Conservation (phyloP, 352 stramenopile genomes). For the Phytophthora gonapodyides region DNA sequence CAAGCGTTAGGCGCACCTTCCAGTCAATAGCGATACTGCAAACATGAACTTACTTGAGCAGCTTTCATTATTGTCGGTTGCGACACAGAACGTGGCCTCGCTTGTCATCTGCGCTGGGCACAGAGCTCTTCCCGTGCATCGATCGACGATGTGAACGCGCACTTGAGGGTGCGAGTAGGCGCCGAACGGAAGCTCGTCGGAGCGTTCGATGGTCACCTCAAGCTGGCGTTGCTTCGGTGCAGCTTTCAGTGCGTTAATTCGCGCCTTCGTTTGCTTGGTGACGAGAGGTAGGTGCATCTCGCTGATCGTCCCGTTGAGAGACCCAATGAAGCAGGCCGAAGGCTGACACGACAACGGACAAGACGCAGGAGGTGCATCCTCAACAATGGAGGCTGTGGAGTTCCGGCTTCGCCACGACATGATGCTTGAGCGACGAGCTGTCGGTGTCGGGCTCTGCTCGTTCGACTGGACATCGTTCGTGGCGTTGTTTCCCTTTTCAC, state of each 20-base stretch:
- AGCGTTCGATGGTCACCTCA: conserved; percentile 44
- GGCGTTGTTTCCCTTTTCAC: conserved; percentile 8
- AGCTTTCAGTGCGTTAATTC: conserved; percentile 28
- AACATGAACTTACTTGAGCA: conserved; percentile 25
- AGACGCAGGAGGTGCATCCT: conserved; percentile 18
- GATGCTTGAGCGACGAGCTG: conserved; percentile 22
- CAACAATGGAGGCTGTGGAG: conserved; percentile 22
- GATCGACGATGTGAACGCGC: conserved; percentile 52
- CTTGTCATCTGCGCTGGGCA: conserved; percentile 34
- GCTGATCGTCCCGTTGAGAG: conserved; percentile 33
- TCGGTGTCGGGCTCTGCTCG: conserved; percentile 10
- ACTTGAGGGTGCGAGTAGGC: conserved; percentile 49
- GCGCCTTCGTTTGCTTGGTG: conserved; percentile 23
- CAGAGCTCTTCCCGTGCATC: conserved; percentile 53
- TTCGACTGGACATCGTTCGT: conserved; percentile 9
- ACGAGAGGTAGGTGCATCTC: conserved; percentile 32
- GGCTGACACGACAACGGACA: conserved; percentile 30
- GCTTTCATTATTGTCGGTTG: conserved; percentile 11
- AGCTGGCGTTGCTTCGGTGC: conserved; percentile 29
- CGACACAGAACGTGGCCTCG: conserved; percentile 19
- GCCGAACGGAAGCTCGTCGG: conserved; percentile 59
- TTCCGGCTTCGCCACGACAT: conserved; percentile 30
- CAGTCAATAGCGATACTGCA: neutral
- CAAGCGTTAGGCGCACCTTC: no score
- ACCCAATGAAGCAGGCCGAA: conserved; percentile 32